Base-by-base conservation (phyloP, 176 grass and related monocot genomes). In the Guadua angustifolia region DNA sequence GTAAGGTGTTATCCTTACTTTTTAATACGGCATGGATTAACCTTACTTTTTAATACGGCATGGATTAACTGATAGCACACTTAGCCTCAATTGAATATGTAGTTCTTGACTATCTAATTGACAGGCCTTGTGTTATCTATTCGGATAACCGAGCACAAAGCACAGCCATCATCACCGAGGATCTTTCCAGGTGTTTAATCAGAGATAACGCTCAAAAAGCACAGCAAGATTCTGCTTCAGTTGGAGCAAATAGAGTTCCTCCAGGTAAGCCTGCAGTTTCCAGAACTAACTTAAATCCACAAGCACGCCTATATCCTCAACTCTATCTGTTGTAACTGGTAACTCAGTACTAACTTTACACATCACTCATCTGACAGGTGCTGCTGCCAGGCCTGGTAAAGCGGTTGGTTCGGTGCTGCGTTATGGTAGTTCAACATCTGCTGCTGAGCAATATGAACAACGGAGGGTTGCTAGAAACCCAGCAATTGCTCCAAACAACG, bases 101-200 rank as follows among this genome's bases (percentile, higher is more conserved):
- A 7, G 32, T 61, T 81, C 19, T 62, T 79, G 55, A 82, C 59
- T 46, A 76, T 79, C 4, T 50, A 74, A n/a, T 86, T 79, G 21
- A 85, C 79, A 97, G 94, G 82, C 89, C 89, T 6, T 90, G 85
- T 81, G 89, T 94, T 73, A 64, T 94, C 44, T 85, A 93, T 83
- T 91, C 94, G 3, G 89, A 97, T 78, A 75, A 85, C 68, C 86
- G 78, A 74, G 47, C 78, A 43, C 89, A 88, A 71, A 91, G 69
- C 83, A 89, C 94, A 61, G 75, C 64, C 32, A 84, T 75, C 44
- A 91, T 97, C 55, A 86, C 87, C 1, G 91, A 92, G 73, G 91
- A 97, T 90, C 84, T 91, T 84, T 97, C 94, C 11, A 97, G 91
- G 60, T 94, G 94, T 81, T 79, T 97, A 86, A 94, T 97, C 75